Conservation (phyloP, 208 protist genomes). For the Balamuthia mandrillaris region DNA sequence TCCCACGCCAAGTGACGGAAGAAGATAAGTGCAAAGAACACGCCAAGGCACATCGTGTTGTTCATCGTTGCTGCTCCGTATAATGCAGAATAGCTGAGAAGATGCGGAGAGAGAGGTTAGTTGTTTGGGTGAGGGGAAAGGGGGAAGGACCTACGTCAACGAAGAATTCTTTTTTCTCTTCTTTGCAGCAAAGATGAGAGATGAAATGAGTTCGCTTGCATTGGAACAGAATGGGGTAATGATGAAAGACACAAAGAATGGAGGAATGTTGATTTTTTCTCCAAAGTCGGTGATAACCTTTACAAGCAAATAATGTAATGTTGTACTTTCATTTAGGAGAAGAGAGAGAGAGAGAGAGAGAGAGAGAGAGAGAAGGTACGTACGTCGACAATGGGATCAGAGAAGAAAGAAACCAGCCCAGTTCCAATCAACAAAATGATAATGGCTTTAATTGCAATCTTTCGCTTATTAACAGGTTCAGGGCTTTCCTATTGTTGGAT, state of each 20-base stretch:
- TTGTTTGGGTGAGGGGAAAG: neutral
- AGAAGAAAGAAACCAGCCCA: constrained; percentile 55
- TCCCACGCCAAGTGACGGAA: constrained; percentile 54
- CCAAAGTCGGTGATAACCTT: neutral
- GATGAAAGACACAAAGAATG: constrained; percentile 64
- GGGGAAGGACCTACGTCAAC: too few species aligned
- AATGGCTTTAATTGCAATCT: neutral
- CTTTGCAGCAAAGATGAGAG: constrained; percentile 53
- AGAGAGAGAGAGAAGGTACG: too few species aligned
- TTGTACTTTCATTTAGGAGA: too few species aligned
- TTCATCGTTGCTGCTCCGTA: constrained; percentile 69
- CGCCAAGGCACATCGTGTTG: constrained; percentile 65
- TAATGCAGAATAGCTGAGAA: constrained; percentile 34
- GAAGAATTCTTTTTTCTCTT: constrained; percentile 52
- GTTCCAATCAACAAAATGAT: constrained; percentile 33
- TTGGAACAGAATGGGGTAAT: constrained; percentile 65
- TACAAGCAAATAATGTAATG: neutral
- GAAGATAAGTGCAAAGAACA: constrained; percentile 60
- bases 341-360: too few species aligned
- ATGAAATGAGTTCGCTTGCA: constrained; percentile 55
- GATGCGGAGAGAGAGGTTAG: too few species aligned
- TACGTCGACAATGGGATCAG: constrained; percentile 67
- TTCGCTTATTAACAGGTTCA: neutral
- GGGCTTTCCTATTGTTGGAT: constrained; percentile 8
- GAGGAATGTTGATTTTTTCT: constrained; percentile 25